A percentile compares a stretch with the other conserved stretches of the same genome.
These are phyloP conservation scores for Citrullus mucosospermus DNA, from an alignment of 306 rosid species.

Conservation along the genomic window DNA sequence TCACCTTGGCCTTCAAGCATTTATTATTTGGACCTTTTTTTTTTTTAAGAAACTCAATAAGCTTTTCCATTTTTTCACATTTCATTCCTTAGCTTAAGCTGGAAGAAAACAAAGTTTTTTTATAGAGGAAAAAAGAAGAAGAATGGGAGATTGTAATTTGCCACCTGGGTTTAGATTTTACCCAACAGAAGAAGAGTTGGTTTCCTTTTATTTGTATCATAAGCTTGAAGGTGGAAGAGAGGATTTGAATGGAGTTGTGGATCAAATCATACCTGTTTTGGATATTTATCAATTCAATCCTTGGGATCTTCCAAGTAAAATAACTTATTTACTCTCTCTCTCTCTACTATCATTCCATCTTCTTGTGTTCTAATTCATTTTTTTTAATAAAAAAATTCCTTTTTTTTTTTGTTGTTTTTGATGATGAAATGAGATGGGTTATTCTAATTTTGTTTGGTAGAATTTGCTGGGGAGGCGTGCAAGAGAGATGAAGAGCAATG, in stretches of 20 bases:
- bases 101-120: no score
- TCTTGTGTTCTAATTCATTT: no score
- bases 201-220: slow-evolving; percentile 45
- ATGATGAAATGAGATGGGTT: no score
- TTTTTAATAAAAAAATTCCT: no score
- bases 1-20: neutral
- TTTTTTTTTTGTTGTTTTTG: no score
- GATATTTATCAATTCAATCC: slow-evolving; percentile 58
- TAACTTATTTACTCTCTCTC: neutral
- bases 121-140: neutral
- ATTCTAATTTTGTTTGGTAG: slow-evolving; percentile 15
- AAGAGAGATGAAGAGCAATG: slow-evolving; percentile 59
- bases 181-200: slow-evolving; percentile 78
- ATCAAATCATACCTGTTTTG: slow-evolving; percentile 44
- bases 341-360: neutral
- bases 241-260: slow-evolving; percentile 20
- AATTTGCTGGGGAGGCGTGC: slow-evolving; percentile 49
- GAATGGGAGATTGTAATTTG: slow-evolving; percentile 28
- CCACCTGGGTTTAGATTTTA: slow-evolving; percentile 76
- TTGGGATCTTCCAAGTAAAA: slow-evolving; percentile 69
- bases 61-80: neutral
- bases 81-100: neutral
- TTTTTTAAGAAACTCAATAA: neutral
- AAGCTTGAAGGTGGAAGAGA: slow-evolving; percentile 47
- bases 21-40: neutral